Percentiles rank a stretch among this genome's conserved stretches.
Conservation (phyloP, 1,284 basidiomycete species). For the Leccinum fallax region DNA sequence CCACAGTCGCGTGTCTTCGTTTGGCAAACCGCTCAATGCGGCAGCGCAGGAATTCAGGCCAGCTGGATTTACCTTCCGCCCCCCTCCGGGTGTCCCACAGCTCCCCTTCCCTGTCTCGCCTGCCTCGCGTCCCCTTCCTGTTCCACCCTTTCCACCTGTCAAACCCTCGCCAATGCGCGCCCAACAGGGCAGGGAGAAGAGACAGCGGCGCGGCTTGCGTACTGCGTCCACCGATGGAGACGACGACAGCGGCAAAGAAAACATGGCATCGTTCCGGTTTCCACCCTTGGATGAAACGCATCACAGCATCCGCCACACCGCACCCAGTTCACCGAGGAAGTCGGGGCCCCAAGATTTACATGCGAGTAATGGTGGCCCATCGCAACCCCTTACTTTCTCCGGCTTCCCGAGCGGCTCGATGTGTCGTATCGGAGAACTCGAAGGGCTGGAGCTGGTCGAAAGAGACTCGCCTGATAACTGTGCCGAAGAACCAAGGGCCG, state of each 20-base stretch:
- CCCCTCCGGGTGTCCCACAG: conserved; percentile 63
- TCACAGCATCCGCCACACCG: conserved; percentile 49
- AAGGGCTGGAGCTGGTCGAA: conserved; percentile 20
- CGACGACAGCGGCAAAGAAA: conserved; percentile 46
- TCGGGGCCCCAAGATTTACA: conserved; percentile 28
- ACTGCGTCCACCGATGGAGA: conserved; percentile 46
- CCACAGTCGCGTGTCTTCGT: conserved; percentile 62
- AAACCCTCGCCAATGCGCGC: conserved; percentile 34
- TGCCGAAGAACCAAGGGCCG: conserved; percentile 30
- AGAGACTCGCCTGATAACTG: conserved; percentile 15
- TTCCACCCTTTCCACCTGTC: conserved; percentile 33
- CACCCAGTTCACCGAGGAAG: conserved; percentile 42
- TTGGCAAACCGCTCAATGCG: conserved; percentile 70
- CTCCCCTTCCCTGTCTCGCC: conserved; percentile 44
- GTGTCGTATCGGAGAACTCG: conserved; percentile 18
- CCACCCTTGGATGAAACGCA: conserved; percentile 55
- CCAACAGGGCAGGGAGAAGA: conserved; percentile 75
- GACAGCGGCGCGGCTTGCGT: conserved; percentile 56
- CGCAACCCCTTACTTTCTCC: conserved; percentile 67
- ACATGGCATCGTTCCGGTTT: conserved; percentile 76
- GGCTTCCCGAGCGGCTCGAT: conserved; percentile 46
- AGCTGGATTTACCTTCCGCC: conserved; percentile 66
- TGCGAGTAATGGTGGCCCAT: conserved; percentile 37
- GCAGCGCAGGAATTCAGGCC: conserved; percentile 82
- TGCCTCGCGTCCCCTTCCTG: conserved; percentile 37